phyloP scores from a whole-genome alignment of 2,329 filamentous ascomycete species.

The Aspergillus eucalypticola region DNA sequence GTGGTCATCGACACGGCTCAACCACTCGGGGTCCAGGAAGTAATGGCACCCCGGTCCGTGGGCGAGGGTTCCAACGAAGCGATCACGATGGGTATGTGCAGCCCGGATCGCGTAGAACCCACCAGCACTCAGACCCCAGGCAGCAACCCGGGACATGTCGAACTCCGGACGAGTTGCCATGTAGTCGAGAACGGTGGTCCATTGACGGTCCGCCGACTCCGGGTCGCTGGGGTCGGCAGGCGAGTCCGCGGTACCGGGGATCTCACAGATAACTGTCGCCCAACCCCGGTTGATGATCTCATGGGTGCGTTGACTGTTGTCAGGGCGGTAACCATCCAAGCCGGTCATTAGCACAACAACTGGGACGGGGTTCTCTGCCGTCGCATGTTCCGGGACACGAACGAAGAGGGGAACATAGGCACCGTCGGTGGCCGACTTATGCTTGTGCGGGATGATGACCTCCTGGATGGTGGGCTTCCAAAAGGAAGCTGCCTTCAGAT shows the following conservation, averaged over 20 bases:
- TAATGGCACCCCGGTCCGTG: conserved; percentile 66
- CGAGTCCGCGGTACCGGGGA: conserved; percentile 68
- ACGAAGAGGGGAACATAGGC: conserved; percentile 64
- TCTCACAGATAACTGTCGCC: conserved; percentile 64
- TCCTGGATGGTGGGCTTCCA: conserved; percentile 64
- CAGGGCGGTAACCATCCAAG: conserved; percentile 61
- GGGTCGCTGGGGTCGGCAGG: conserved; percentile 65
- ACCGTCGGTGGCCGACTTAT: conserved; percentile 54
- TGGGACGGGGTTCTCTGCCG: conserved; percentile 48
- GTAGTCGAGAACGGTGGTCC: conserved; percentile 64
- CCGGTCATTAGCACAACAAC: conserved; percentile 59
- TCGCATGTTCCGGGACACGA: conserved; percentile 56
- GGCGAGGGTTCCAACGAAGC: conserved; percentile 58
- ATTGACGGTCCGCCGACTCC: conserved; percentile 60
- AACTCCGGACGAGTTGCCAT: conserved; percentile 54
- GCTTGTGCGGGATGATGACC: conserved; percentile 60
- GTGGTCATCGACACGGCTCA: conserved; percentile 63
- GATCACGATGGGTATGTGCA: conserved; percentile 64
- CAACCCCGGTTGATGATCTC: conserved; percentile 65
- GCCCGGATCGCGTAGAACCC: conserved; percentile 68
- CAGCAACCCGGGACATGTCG: conserved; percentile 58
- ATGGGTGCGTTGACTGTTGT: conserved; percentile 54
- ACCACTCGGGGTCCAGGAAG: conserved; percentile 62
- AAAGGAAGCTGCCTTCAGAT: conserved; percentile 56
- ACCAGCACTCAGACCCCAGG: conserved; percentile 66